These are phyloP conservation scores for Candida hungchunana DNA, from an alignment of 805 yeast species.

Conservation along the genomic window DNA sequence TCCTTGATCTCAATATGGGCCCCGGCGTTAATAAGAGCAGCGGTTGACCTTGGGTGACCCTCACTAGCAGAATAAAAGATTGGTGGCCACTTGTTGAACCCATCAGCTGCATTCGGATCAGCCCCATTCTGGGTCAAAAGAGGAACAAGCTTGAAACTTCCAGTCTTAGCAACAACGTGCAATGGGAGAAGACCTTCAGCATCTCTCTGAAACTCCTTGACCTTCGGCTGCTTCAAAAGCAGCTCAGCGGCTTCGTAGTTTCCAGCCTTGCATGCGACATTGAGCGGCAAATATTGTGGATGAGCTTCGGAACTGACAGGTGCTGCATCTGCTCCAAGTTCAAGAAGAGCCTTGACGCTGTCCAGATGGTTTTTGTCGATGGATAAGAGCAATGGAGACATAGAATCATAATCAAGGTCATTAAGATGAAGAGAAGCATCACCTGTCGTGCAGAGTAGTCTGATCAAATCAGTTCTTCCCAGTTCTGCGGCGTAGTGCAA, in stretches of 20 bases:
- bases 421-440: slow-evolving; percentile 28
- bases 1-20: slow-evolving; percentile 69
- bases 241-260: slow-evolving; percentile 64
- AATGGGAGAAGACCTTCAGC: slow-evolving; percentile 88
- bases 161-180: slow-evolving; percentile 85
- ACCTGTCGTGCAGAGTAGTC: slow-evolving; percentile 31
- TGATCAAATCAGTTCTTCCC: slow-evolving; percentile 43
- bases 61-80: slow-evolving; percentile 85
- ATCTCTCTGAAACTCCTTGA: slow-evolving; percentile 46
- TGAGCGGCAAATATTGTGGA: slow-evolving; percentile 70
- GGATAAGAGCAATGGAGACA: slow-evolving; percentile 79
- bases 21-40: slow-evolving; percentile 64
- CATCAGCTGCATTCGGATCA: slow-evolving; percentile 73
- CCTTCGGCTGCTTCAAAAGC: slow-evolving; percentile 26
- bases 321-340: slow-evolving; percentile 44
- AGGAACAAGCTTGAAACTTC: slow-evolving; percentile 65
- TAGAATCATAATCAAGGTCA: slow-evolving; percentile 64
- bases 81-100: slow-evolving; percentile 91
- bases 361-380: slow-evolving; percentile 63
- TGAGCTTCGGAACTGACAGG: slow-evolving; percentile 44
- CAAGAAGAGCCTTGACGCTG: slow-evolving; percentile 46
- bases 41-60: slow-evolving; percentile 71
- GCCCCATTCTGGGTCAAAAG: slow-evolving; percentile 69
- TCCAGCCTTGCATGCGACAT: slow-evolving; percentile 86
- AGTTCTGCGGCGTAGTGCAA: slow-evolving; percentile 79